Conservation (phyloP, 305 asterid species). For the Fraxinus albicans region DNA sequence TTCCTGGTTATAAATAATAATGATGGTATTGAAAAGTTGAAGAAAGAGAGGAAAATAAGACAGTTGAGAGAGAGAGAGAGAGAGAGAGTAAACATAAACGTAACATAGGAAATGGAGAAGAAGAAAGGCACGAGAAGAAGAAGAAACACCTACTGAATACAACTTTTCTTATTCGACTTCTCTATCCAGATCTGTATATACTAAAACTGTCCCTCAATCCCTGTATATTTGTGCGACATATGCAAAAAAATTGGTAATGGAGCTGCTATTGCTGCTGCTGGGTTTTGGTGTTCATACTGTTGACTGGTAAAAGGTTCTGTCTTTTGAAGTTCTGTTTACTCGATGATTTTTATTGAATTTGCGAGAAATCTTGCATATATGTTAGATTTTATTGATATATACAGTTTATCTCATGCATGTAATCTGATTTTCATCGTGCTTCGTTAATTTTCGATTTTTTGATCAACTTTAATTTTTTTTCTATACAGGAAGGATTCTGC, state of each 20-base stretch:
- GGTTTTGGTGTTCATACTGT: conserved; percentile 2
- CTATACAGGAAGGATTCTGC: background rate
- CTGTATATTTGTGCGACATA: background rate
- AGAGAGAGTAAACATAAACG: background rate
- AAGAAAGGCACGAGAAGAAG: conserved; percentile 39
- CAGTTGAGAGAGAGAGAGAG: background rate
- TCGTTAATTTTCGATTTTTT: background rate
- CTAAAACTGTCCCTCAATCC: conserved; percentile 10
- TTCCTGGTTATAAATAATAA: background rate
- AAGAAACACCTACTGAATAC: conserved; percentile 29
- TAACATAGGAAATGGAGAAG: conserved; percentile 40
- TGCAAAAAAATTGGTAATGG: conserved; percentile 15
- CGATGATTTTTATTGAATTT: background rate
- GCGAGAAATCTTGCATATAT: background rate
- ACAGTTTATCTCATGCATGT: background rate
- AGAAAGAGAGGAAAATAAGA: background rate
- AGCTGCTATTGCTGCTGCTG: background rate
- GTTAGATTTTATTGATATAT: background rate
- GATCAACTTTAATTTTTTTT: background rate
- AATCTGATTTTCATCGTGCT: background rate
- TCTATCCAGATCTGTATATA: conserved; percentile 55
- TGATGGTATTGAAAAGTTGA: background rate
- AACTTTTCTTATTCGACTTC: conserved; percentile 32
- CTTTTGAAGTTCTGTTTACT: background rate
- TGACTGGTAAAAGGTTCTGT: conserved; percentile 26